A percentile compares a stretch with the other conserved stretches of the same genome.
Conservation (phyloP, 106 monocot genomes). For the Dioscorea alata region DNA sequence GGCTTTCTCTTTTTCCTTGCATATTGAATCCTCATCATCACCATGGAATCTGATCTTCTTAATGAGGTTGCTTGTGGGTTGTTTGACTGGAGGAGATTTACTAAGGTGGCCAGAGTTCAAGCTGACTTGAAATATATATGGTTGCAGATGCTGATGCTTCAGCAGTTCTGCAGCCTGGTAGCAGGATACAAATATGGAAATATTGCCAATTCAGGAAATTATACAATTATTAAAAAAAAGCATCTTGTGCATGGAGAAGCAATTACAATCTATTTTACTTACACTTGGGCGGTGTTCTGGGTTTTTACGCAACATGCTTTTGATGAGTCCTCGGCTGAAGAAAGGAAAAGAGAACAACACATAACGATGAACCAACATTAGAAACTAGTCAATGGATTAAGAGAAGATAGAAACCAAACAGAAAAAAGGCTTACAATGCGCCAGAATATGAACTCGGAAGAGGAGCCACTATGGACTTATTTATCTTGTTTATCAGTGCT, state of each 20-base stretch:
- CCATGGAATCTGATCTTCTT: slow-evolving; percentile 55
- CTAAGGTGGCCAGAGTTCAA: slow-evolving; percentile 49
- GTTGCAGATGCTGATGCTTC: slow-evolving; percentile 83
- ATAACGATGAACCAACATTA: too few species aligned
- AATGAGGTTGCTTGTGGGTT: slow-evolving; percentile 13
- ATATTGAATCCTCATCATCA: slow-evolving; percentile 31
- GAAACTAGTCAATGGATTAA: too few species aligned
- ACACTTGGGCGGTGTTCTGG: slow-evolving; percentile 96
- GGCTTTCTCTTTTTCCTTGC: slow-evolving; percentile 42
- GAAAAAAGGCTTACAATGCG: slow-evolving; percentile 58
- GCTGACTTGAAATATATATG: slow-evolving; percentile 77
- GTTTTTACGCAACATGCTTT: slow-evolving; percentile 95
- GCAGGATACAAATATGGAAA: too few species aligned
- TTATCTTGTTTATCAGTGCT: slow-evolving; percentile 96
- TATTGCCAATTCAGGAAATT: too few species aligned
- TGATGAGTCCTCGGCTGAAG: slow-evolving; percentile 87
- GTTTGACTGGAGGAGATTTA: slow-evolving; percentile 42
- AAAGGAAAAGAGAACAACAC: slow-evolving; percentile 1
- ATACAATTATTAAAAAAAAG: too few species aligned
- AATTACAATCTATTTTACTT: slow-evolving; percentile 13
- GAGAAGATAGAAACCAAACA: too few species aligned
- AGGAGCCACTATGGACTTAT: slow-evolving; percentile 89
- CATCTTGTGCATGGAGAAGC: neutral
- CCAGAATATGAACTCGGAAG: slow-evolving; percentile 85
- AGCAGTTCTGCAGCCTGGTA: slow-evolving; percentile 87